Conservation (phyloP, 192 early-diverging fungal genomes). For the Chytriomyces sp. region DNA sequence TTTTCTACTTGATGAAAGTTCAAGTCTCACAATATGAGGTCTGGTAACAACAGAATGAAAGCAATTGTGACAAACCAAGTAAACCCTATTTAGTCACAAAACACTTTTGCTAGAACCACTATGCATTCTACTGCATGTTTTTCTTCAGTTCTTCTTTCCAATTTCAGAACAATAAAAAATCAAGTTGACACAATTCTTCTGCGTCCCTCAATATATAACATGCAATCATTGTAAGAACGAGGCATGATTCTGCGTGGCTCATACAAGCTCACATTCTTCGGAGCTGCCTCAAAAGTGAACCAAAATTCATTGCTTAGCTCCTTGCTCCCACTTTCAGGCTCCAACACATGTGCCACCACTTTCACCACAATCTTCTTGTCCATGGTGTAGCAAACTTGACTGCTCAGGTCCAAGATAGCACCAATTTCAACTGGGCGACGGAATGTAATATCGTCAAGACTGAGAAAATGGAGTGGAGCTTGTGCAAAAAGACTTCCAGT, state of each 20-base stretch:
- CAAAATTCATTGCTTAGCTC: conserved; percentile 84
- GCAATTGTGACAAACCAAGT: too few species aligned
- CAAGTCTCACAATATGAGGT: too few species aligned
- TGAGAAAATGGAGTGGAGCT: conserved; percentile 56
- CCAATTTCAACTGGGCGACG: conserved; percentile 76
- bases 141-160: too few species aligned
- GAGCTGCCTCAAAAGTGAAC: conserved; percentile 68
- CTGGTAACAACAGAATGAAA: too few species aligned
- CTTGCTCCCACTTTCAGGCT: conserved; percentile 56
- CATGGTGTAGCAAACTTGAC: conserved; percentile 74
- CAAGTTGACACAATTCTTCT: background rate
- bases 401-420: conserved; percentile 64
- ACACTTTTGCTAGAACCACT: too few species aligned
- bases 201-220: background rate
- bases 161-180: too few species aligned
- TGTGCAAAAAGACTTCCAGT: conserved; percentile 71
- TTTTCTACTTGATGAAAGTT: too few species aligned
- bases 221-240: conserved; percentile 71
- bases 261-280: background rate
- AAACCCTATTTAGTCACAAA: too few species aligned
- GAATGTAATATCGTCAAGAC: conserved; percentile 64
- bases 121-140: too few species aligned
- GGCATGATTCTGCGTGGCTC: conserved; percentile 68
- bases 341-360: conserved; percentile 75
- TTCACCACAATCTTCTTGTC: conserved; percentile 43